A percentile compares a stretch with the other conserved stretches of the same genome.
These are phyloP conservation scores for Ceratocystis huliohia DNA, from an alignment of 2,329 filamentous ascomycete genomes.

Conservation along the genomic window DNA sequence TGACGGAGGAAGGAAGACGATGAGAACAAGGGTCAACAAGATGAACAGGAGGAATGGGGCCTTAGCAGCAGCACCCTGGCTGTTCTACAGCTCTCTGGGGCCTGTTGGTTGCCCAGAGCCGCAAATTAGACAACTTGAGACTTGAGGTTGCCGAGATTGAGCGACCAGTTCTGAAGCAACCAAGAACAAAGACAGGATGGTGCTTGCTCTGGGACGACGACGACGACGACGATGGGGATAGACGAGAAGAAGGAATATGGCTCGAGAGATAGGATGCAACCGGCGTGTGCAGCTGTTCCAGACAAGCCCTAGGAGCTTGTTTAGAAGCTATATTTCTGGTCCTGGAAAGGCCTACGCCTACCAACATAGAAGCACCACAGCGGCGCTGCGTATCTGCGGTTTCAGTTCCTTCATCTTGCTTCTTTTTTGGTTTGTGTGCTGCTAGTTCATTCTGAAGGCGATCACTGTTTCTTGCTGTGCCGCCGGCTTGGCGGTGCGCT, in stretches of 20 bases:
- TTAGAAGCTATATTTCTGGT: too few relatives aligned
- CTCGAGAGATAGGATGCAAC: too few relatives aligned
- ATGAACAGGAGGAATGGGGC: not conserved
- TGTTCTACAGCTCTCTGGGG: not conserved
- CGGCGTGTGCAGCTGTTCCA: not conserved
- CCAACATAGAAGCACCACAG: not conserved
- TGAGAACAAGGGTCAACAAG: not conserved
- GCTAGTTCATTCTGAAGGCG: not conserved
- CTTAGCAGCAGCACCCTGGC: not conserved
- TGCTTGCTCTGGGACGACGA: too few relatives aligned
- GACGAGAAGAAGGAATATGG: too few relatives aligned
- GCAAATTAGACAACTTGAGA: not conserved
- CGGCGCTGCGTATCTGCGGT: not conserved
- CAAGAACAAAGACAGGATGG: not conserved
- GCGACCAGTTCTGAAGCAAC: not conserved
- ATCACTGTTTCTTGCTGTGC: not conserved
- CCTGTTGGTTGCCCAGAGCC: constrained; percentile 3
- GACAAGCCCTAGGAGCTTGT: not conserved
- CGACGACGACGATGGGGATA: too few relatives aligned
- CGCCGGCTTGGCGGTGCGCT: not conserved
- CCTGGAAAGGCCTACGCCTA: too few relatives aligned
- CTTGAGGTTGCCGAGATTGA: constrained; percentile 4
- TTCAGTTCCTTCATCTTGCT: not conserved
- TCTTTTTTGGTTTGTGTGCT: not conserved
- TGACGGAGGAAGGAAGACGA: not conserved